phyloP scores from a whole-genome alignment of 129 eudicot genomes.

The Flaveria brownii region DNA sequence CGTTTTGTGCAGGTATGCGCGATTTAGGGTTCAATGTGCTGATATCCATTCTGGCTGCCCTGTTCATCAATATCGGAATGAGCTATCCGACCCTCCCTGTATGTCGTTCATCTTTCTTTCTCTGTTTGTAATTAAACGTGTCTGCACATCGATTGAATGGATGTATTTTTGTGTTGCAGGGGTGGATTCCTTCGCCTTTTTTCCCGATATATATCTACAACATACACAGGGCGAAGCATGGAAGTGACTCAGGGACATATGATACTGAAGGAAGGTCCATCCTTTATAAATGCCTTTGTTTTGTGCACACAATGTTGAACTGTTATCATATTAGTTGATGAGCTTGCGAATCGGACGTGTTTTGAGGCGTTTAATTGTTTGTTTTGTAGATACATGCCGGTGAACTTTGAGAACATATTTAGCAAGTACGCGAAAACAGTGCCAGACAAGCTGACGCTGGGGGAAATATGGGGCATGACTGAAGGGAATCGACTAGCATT shows the following conservation, averaged over 20 bases:
- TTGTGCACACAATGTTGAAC: too few relatives aligned
- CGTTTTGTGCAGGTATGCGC: conserved; percentile 49
- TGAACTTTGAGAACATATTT: conserved; percentile 74
- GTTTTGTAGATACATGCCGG: conserved; percentile 61
- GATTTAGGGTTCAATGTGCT: conserved; percentile 65
- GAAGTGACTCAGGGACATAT: conserved; percentile 71
- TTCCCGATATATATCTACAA: conserved; percentile 71
- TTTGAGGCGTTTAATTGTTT: too few relatives aligned
- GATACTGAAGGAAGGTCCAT: conserved; percentile 85
- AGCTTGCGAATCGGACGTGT: too few relatives aligned
- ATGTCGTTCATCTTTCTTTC: conserved; percentile 30
- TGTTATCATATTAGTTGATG: too few relatives aligned
- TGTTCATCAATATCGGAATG: conserved; percentile 54
- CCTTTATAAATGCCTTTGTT: too few relatives aligned
- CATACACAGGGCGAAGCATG: conserved; percentile 79
- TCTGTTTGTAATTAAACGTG: background rate
- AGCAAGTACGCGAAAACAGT: conserved; percentile 74
- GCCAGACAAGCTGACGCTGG: conserved; percentile 63
- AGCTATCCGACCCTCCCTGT: conserved; percentile 83
- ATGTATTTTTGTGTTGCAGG: conserved; percentile 38
- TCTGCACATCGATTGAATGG: background rate
- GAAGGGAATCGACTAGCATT: conserved; percentile 70
- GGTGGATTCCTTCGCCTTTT: conserved; percentile 77
- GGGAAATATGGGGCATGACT: conserved; percentile 87
- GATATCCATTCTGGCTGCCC: conserved; percentile 50